phyloP scores from a whole-genome alignment of 371 early-diverging fungal species.

The Mortierella sp. region DNA sequence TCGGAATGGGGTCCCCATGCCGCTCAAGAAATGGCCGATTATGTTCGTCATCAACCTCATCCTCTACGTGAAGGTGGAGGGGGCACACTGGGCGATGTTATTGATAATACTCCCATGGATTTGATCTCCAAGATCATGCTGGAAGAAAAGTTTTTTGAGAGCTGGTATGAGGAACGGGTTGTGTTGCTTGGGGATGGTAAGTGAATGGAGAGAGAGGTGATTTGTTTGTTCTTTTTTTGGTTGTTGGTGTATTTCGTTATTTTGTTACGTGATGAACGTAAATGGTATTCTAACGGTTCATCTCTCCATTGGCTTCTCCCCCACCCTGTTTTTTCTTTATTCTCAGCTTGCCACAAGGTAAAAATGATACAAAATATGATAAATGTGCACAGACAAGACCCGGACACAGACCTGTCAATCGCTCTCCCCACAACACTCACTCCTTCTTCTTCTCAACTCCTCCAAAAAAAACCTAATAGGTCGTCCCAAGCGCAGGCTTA shows the following conservation, averaged over 20 bases:
- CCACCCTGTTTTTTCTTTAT: not conserved
- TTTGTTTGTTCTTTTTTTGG: not conserved
- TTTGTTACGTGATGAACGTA: too few species aligned
- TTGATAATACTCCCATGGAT: conserved; percentile 31
- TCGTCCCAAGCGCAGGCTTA: conserved; percentile 49
- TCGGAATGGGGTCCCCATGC: conserved; percentile 48
- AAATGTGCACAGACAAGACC: too few species aligned
- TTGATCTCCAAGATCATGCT: conserved; percentile 44
- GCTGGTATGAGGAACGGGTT: conserved; percentile 41
- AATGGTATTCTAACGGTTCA: not conserved
- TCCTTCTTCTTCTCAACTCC: not conserved
- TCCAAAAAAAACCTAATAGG: not conserved
- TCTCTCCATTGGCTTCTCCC: not conserved
- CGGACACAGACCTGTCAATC: too few species aligned
- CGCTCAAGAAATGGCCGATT: conserved; percentile 37
- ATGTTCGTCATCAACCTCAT: conserved; percentile 34
- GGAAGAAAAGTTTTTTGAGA: conserved; percentile 47
- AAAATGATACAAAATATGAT: not conserved
- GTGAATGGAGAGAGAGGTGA: not conserved
- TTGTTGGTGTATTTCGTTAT: not conserved
- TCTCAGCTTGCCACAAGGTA: conserved; percentile 39
- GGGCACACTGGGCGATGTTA: conserved; percentile 36
- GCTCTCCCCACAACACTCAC: not conserved
- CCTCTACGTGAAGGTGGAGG: conserved; percentile 14
- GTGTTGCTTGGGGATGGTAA: conserved; percentile 50